Evolutionary conservation across 768 basidiomycete genomes (phyloP).

Genomic region (Hemileccinum rubropunctum): DNA sequence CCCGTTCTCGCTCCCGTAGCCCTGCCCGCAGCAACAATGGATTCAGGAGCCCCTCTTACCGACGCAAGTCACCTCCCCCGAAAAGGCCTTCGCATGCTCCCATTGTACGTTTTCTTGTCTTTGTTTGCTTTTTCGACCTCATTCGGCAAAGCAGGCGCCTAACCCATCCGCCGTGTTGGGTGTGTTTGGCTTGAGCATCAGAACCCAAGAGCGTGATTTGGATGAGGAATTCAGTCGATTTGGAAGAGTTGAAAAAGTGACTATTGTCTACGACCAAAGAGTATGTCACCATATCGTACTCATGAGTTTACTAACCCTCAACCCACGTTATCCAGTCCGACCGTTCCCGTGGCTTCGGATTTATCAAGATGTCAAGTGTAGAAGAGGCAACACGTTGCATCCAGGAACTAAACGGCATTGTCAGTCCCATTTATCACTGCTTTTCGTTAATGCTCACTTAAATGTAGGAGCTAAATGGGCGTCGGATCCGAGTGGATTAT

Average conservation of each 20-base stretch:
- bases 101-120: conserved; percentile 48
- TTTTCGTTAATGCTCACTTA: conserved; percentile 4
- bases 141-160: conserved; percentile 66
- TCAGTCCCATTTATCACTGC: conserved; percentile 38
- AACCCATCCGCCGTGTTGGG: conserved; percentile 88
- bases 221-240: conserved; percentile 91
- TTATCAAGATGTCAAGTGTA: conserved; percentile 89
- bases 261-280: conserved; percentile 94
- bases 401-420: conserved; percentile 87
- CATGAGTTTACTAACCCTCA: conserved; percentile 14
- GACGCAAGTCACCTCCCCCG: conserved; percentile 58
- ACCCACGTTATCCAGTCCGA: conserved; percentile 59
- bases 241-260: conserved; percentile 91
- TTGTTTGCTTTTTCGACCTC: conserved; percentile 25
- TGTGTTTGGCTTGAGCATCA: conserved; percentile 97
- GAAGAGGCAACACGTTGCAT: conserved; percentile 89
- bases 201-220: conserved; percentile 89
- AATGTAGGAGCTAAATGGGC: conserved; percentile 85
- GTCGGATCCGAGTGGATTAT: conserved; percentile 95
- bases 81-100: conserved; percentile 71
- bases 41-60: conserved; percentile 54
- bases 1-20: conserved; percentile 75
- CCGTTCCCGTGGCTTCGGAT: conserved; percentile 96
- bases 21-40: conserved; percentile 53
- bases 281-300: conserved; percentile 43